A percentile compares a stretch with the other conserved stretches of the same genome.
These are phyloP conservation scores for Oropetium thomaeum DNA, from an alignment of 176 grass and related monocot genomes.

Conservation along the genomic window DNA sequence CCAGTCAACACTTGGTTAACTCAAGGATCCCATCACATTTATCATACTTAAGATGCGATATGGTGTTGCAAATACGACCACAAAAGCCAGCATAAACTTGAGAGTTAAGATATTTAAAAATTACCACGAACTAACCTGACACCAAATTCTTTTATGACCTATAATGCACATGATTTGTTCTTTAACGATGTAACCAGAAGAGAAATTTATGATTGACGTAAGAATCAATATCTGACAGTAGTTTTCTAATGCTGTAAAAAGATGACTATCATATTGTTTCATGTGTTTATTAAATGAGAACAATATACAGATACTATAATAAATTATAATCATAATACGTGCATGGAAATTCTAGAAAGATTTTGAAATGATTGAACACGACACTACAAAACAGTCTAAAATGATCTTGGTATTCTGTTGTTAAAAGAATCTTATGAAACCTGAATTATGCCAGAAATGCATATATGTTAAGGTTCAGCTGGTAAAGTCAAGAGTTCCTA, in stretches of 20 bases:
- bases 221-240: background rate
- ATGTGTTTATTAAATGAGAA: background rate
- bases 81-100: background rate
- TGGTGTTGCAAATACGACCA: background rate
- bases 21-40: background rate
- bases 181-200: slow-evolving; percentile 11
- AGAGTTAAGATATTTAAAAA: background rate
- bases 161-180: slow-evolving; percentile 5
- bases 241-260: background rate
- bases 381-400: background rate
- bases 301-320: background rate
- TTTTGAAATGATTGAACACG: background rate
- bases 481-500: background rate
- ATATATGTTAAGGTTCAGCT: background rate
- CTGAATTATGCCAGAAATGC: background rate
- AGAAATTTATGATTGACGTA: background rate
- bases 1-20: background rate
- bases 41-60: background rate
- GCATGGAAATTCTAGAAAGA: background rate
- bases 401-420: background rate
- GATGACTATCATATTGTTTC: background rate
- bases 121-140: background rate
- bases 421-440: background rate
- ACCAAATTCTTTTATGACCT: background rate
- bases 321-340: background rate